Conservation (phyloP, 2,329 filamentous ascomycete genomes). For the Colletotrichum eleusines region DNA sequence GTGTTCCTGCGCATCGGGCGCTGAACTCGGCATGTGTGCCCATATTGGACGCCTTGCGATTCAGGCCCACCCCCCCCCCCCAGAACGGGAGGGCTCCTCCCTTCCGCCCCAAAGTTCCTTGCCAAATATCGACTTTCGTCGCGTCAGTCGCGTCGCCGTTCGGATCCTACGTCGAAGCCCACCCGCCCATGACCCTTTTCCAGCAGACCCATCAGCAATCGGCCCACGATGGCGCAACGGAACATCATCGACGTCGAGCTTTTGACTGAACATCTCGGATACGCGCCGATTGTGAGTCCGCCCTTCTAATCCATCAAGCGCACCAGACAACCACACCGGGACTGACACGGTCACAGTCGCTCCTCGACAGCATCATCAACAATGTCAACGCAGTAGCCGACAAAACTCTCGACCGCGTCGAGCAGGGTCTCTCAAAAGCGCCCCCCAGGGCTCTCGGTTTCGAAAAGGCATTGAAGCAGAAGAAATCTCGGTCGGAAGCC, state of each 20-base stretch:
- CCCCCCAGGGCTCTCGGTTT: constrained; percentile 87
- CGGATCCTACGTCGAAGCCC: constrained; percentile 10
- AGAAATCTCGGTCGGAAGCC: constrained; percentile 51
- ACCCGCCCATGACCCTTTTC: constrained; percentile 7
- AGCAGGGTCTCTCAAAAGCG: constrained; percentile 81
- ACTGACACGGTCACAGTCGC: constrained; percentile 67
- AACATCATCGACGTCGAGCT: constrained; percentile 71
- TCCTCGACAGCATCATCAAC: constrained; percentile 99
- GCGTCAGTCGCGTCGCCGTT: constrained; percentile 39
- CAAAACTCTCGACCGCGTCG: constrained; percentile 87
- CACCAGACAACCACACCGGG: constrained; percentile 18
- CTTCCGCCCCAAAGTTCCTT: constrained; percentile 20
- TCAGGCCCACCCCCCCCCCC: constrained; percentile 25
- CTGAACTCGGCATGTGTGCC: constrained; percentile 5
- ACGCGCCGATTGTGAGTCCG: constrained; percentile 84
- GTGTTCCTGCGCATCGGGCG: constrained; percentile 10
- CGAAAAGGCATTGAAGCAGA: constrained; percentile 49
- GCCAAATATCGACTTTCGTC: constrained; percentile 41
- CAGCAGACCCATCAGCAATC: background rate
- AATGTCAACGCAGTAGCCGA: constrained; percentile 94
- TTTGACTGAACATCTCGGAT: constrained; percentile 95
- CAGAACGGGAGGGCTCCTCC: background rate
- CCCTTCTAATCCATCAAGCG: constrained; percentile 27
- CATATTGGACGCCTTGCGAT: constrained; percentile 34
- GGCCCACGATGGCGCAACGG: constrained; percentile 43